These are phyloP conservation scores for Aspergillus quadrilineatus DNA, from an alignment of 2,329 filamentous ascomycete species.

Conservation along the genomic window DNA sequence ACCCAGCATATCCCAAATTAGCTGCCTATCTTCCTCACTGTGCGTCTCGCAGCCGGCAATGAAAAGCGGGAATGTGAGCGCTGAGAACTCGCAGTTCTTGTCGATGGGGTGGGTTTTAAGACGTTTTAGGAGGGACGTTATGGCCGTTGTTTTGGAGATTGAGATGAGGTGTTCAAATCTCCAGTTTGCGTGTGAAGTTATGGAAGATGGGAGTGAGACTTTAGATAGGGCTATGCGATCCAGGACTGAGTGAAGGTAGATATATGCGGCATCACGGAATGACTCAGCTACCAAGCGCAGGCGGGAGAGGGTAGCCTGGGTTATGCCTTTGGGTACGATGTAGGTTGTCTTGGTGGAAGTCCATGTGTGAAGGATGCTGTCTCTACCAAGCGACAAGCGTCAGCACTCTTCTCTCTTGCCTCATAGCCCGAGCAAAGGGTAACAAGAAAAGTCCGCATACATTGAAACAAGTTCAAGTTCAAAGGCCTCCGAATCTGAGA, in stretches of 20 bases:
- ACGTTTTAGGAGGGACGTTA: conserved; percentile 28
- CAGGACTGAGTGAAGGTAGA: conserved; percentile 39
- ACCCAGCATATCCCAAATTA: conserved; percentile 28
- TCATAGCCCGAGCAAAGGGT: not conserved
- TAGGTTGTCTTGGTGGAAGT: conserved; percentile 27
- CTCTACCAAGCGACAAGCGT: conserved; percentile 21
- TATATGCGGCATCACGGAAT: conserved; percentile 38
- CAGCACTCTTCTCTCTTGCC: no score
- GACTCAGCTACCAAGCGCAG: conserved; percentile 38
- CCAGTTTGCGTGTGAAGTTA: not conserved
- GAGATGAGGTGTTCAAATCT: conserved; percentile 22
- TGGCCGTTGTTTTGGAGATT: conserved; percentile 27
- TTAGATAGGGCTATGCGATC: conserved; percentile 22
- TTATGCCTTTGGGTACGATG: conserved; percentile 34
- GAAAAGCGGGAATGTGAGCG: conserved; percentile 40
- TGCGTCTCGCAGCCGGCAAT: conserved; percentile 37
- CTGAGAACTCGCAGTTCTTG: conserved; percentile 38
- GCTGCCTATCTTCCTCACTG: conserved; percentile 20
- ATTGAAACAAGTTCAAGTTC: conserved; percentile 29
- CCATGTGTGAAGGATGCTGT: conserved; percentile 34
- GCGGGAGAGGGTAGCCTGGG: conserved; percentile 27
- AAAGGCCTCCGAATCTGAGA: conserved; percentile 24
- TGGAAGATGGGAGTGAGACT: not conserved
- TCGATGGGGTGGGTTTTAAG: conserved; percentile 31
- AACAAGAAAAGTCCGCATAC: conserved; percentile 17